Conservation (phyloP, 345 rosid genomes). For the Lumnitzera racemosa region DNA sequence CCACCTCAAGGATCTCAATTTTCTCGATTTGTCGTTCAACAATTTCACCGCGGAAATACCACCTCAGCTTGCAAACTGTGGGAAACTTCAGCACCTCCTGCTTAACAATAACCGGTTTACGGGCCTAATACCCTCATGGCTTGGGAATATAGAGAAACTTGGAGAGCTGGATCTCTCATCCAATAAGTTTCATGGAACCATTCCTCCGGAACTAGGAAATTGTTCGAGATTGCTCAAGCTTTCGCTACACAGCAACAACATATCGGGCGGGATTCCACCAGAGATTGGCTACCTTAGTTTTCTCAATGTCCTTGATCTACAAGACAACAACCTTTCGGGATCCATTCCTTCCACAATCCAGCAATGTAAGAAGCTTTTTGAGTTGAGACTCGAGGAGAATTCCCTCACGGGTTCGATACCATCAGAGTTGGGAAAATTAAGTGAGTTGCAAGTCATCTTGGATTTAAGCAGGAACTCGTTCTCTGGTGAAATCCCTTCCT, state of each 20-base stretch:
- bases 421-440: constrained; percentile 54
- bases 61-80: constrained; percentile 39
- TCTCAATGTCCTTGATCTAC: constrained; percentile 71
- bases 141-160: constrained; percentile 50
- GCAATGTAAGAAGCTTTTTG: constrained; percentile 64
- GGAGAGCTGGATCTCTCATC: constrained; percentile 83
- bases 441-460: constrained; percentile 71
- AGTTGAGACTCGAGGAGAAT: constrained; percentile 66
- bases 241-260: constrained; percentile 54
- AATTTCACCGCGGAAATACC: constrained; percentile 50
- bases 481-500: constrained; percentile 51
- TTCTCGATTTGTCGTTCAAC: constrained; percentile 75
- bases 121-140: constrained; percentile 64
- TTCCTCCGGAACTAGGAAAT: constrained; percentile 61
- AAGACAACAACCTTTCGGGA: constrained; percentile 69
- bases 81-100: constrained; percentile 54
- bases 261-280: constrained; percentile 53
- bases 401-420: constrained; percentile 60
- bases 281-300: constrained; percentile 65
- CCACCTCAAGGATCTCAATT: constrained; percentile 44
- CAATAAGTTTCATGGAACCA: constrained; percentile 49
- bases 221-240: constrained; percentile 62
- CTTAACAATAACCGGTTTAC: constrained; percentile 51
- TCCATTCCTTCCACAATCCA: constrained; percentile 54
- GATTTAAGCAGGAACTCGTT: constrained; percentile 66